These are phyloP conservation scores for Tricholoma matsutake DNA, from an alignment of 768 basidiomycete genomes.

Conservation along the genomic window DNA sequence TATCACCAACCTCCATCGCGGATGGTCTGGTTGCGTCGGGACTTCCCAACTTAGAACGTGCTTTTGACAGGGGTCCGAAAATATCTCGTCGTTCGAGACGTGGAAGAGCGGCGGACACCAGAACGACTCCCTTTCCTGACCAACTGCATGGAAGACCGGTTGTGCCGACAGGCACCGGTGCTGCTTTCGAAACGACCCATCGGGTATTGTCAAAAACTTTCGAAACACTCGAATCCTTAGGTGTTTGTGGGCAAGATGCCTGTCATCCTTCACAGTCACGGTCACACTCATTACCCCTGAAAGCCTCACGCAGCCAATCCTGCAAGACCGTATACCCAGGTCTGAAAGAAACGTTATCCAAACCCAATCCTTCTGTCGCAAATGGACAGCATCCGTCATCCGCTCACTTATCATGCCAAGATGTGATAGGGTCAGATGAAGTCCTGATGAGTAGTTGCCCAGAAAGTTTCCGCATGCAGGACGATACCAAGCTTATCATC, in stretches of 20 bases:
- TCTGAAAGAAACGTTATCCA: not conserved
- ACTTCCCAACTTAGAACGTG: not conserved
- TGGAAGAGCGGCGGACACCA: not conserved
- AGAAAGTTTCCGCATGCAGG: not conserved
- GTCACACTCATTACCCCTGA: not conserved
- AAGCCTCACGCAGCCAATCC: not conserved
- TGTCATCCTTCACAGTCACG: not conserved
- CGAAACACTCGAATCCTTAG: not conserved
- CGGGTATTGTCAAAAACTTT: not conserved
- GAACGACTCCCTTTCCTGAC: not conserved
- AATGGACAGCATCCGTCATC: not conserved
- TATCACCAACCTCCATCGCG: not conserved
- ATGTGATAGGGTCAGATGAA: not conserved
- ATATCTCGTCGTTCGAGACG: not conserved
- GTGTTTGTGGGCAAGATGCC: not conserved
- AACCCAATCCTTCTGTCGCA: not conserved
- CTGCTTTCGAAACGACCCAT: not conserved
- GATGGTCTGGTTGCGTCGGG: not conserved
- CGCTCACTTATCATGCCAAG: not conserved
- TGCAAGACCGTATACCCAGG: not conserved
- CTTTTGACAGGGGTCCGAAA: not conserved
- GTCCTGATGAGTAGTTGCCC: not conserved
- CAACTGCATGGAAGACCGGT: not conserved
- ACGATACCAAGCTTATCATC: not conserved
- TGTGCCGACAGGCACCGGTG: not conserved